Conservation (phyloP, 441 rosid genomes). For the Monsonia emarginata region DNA sequence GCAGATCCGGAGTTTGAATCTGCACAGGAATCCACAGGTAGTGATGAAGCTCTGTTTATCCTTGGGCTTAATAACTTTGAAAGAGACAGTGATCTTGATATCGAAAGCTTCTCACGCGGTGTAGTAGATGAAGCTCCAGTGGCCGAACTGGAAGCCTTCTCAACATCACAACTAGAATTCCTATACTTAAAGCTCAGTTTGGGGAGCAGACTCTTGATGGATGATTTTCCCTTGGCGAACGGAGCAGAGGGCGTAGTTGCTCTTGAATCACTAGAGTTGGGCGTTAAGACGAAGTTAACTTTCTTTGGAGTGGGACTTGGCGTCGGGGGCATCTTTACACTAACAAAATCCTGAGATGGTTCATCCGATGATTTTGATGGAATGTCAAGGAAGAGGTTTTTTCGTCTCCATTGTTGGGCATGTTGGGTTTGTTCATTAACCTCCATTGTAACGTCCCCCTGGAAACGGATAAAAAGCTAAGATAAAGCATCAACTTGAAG, state of each 20-base stretch:
- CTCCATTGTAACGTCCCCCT: conserved; percentile 43
- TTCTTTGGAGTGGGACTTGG: conserved; percentile 73
- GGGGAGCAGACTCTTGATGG: conserved; percentile 60
- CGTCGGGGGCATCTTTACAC: conserved; percentile 59
- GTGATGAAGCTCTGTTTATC: conserved; percentile 70
- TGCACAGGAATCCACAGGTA: conserved; percentile 49
- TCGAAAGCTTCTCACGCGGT: conserved; percentile 49
- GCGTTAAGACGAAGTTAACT: conserved; percentile 64
- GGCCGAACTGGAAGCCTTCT: conserved; percentile 32
- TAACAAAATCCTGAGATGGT: conserved; percentile 40
- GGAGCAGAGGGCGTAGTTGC: conserved; percentile 38
- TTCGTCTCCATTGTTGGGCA: conserved; percentile 47
- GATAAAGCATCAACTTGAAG: conserved; percentile 1
- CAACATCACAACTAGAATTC: conserved; percentile 37
- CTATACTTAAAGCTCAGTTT: conserved; percentile 63
- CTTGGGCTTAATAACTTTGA: conserved; percentile 73
- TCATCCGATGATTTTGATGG: conserved; percentile 52
- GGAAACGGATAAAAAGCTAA: conserved; percentile 6
- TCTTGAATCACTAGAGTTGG: conserved; percentile 37
- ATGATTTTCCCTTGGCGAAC: conserved; percentile 42
- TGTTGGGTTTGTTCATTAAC: conserved; percentile 41
- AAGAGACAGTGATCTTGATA: conserved; percentile 70
- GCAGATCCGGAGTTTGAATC: conserved; percentile 39
- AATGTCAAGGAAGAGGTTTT: conserved; percentile 66
- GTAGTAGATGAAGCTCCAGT: conserved; percentile 31